Conservation (phyloP, 2,329 filamentous ascomycete genomes). For the Clonostachys solani region DNA sequence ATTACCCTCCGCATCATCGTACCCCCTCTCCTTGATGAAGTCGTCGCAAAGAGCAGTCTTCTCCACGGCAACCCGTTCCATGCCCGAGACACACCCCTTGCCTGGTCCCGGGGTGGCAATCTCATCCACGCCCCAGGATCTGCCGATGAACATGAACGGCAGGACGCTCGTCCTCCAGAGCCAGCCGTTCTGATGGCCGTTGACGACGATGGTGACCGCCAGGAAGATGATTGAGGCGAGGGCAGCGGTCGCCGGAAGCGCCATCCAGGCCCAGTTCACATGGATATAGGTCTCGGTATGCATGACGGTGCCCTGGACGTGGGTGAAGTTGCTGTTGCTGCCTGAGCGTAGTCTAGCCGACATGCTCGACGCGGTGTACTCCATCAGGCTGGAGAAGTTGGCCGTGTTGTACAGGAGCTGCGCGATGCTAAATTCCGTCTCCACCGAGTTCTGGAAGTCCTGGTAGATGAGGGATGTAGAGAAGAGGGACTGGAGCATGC, state of each 20-base stretch:
- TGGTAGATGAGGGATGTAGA: background rate
- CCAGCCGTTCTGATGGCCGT: background rate
- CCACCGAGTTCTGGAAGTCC: background rate
- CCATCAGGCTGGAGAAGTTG: background rate
- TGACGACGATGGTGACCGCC: background rate
- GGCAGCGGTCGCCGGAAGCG: background rate
- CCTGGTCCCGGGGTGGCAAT: background rate
- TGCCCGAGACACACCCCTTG: background rate
- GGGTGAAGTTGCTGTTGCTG: background rate
- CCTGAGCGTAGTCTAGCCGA: background rate
- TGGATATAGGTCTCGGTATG: background rate
- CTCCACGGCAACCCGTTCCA: background rate
- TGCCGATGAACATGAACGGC: background rate
- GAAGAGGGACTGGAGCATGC: background rate
- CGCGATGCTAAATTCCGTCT: background rate
- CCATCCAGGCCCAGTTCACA: background rate
- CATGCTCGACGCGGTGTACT: background rate
- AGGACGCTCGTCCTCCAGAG: background rate
- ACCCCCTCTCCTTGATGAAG: too few species aligned
- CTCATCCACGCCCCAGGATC: background rate
- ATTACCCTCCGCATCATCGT: too few species aligned
- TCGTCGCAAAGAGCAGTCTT: constrained; percentile 17
- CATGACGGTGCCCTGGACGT: background rate
- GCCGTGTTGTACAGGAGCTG: background rate
- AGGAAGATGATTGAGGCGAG: background rate